phyloP scores from a whole-genome alignment of 106 monocot species.

The Dendrobium chrysotoxum region DNA sequence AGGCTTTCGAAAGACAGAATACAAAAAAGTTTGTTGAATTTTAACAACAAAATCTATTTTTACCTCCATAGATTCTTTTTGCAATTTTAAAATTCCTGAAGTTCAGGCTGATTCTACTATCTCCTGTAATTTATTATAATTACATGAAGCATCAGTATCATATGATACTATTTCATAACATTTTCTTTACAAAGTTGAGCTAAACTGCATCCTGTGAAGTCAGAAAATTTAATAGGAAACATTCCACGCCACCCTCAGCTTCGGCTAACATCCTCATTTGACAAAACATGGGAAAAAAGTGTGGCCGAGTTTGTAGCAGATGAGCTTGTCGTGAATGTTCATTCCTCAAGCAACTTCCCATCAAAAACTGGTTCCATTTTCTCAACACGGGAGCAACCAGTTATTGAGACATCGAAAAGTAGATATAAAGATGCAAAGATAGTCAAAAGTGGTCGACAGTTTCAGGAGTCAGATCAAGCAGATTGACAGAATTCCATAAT shows the following conservation, averaged over 20 bases:
- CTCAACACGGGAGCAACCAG: constrained; percentile 23
- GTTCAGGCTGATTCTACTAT: constrained; percentile 3
- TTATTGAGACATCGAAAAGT: constrained; percentile 24
- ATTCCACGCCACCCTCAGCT: constrained; percentile 40
- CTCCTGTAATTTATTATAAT: not conserved
- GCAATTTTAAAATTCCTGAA: constrained; percentile 1
- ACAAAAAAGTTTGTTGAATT: constrained; percentile 8
- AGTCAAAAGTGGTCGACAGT: constrained; percentile 44
- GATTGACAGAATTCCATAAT: constrained; percentile 84
- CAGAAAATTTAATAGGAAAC: constrained; percentile 49
- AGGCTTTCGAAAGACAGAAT: constrained; percentile 27
- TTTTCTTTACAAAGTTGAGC: not conserved
- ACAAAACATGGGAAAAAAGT: constrained; percentile 63
- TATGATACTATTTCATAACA: not conserved
- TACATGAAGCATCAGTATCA: not conserved
- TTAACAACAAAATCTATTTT: too few species aligned
- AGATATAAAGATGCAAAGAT: constrained; percentile 57
- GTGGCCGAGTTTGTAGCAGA: constrained; percentile 39
- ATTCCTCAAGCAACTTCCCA: constrained; percentile 27
- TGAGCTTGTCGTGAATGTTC: constrained; percentile 37
- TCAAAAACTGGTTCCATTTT: constrained; percentile 44
- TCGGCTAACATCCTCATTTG: constrained; percentile 59
- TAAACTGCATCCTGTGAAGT: constrained; percentile 39
- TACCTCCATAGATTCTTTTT: not conserved
- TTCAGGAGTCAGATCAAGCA: constrained; percentile 61